Conservation (phyloP, 164 flowering plant species). For the Liriodendron chinense region DNA sequence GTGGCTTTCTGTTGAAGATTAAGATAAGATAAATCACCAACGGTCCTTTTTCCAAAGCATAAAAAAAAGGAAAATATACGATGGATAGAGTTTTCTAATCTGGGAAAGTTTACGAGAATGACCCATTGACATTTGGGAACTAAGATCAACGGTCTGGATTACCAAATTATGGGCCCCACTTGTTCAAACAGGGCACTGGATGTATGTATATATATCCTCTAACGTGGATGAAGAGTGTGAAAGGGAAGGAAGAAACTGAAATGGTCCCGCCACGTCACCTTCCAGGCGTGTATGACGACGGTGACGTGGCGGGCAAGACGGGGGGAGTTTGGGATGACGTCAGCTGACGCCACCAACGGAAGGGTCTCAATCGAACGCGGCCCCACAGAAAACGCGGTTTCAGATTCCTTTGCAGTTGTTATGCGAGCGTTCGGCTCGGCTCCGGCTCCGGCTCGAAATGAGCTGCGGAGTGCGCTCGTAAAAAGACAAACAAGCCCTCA, state of each 20-base stretch:
- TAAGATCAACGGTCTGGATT: no score
- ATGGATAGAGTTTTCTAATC: background rate
- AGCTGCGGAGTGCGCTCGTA: no score
- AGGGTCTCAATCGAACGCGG: background rate
- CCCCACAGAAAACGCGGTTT: background rate
- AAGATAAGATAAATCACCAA: background rate
- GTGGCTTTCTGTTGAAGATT: no score
- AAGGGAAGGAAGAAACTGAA: background rate
- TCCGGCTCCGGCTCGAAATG: background rate
- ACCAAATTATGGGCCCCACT: background rate
- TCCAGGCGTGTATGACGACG: slow-evolving; percentile 1
- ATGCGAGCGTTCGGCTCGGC: background rate
- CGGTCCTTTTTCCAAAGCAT: background rate
- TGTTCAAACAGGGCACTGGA: background rate
- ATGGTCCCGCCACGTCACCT: slow-evolving; percentile 1
- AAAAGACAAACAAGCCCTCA: no score
- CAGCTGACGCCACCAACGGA: slow-evolving; percentile 6
- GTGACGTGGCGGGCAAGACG: background rate
- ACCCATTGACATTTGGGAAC: background rate
- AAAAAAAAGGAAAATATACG: background rate
- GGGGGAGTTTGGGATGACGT: slow-evolving; percentile 1
- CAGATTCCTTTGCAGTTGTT: background rate
- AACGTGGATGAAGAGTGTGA: background rate
- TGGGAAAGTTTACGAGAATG: background rate
- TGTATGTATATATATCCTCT: background rate